These are phyloP conservation scores for Apiospora hydei DNA, from an alignment of 2,329 filamentous ascomycete species.

Conservation along the genomic window DNA sequence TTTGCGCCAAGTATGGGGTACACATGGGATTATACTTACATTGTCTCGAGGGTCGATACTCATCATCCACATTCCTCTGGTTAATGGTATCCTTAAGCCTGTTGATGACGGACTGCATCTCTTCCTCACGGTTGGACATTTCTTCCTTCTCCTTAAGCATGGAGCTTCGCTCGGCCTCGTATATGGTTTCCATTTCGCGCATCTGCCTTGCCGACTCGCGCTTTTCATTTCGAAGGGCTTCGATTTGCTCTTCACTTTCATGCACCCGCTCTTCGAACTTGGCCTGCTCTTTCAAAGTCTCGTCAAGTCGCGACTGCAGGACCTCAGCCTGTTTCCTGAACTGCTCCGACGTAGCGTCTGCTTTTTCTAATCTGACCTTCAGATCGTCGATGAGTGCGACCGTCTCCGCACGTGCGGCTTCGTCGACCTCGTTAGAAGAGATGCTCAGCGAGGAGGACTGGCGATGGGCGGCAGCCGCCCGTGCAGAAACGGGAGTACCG, in stretches of 20 bases:
- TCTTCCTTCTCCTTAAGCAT: constrained; percentile 94
- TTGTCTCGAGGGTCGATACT: constrained; percentile 64
- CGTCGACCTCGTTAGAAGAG: constrained; percentile 60
- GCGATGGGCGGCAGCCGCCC: constrained; percentile 70
- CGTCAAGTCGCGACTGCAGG: constrained; percentile 85
- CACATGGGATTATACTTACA: constrained; percentile 50
- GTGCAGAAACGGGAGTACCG: constrained; percentile 74
- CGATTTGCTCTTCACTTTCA: constrained; percentile 84
- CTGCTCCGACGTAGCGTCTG: constrained; percentile 79
- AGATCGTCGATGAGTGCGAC: constrained; percentile 83
- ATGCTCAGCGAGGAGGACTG: constrained; percentile 56
- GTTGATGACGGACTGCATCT: constrained; percentile 89
- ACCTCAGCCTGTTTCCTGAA: constrained; percentile 86
- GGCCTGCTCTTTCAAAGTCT: constrained; percentile 81
- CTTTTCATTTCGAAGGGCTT: constrained; percentile 83
- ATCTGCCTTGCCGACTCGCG: constrained; percentile 83
- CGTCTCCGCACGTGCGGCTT: constrained; percentile 81
- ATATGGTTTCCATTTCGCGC: constrained; percentile 90
- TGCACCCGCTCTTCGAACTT: constrained; percentile 88
- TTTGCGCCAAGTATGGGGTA: not conserved
- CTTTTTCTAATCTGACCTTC: constrained; percentile 80
- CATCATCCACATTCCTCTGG: constrained; percentile 68
- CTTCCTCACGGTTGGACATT: constrained; percentile 82
- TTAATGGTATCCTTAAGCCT: constrained; percentile 88
- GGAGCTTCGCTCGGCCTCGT: constrained; percentile 86